A percentile compares a stretch with the other conserved stretches of the same genome.
These are phyloP conservation scores for Pulveroboletus sp. DNA, from an alignment of 768 basidiomycete species.

Conservation along the genomic window DNA sequence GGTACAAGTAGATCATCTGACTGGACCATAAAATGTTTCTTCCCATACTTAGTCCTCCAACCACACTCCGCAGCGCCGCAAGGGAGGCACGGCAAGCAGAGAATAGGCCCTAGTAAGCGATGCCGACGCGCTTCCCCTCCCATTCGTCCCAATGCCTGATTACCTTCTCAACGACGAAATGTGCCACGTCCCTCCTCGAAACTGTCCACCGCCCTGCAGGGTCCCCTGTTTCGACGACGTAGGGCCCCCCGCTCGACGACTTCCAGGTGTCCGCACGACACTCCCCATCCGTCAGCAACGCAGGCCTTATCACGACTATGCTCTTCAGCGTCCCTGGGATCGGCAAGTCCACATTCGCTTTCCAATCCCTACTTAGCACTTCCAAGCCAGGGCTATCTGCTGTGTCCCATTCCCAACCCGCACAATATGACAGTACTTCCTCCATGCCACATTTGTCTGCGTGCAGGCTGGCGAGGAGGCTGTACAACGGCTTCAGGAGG, in stretches of 20 bases:
- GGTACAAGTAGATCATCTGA: too few species aligned
- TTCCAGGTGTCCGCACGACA: conserved; percentile 29
- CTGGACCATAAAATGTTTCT: too few species aligned
- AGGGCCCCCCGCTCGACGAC: conserved; percentile 22
- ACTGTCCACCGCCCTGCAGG: conserved; percentile 43
- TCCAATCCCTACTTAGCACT: conserved; percentile 46
- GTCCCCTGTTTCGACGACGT: conserved; percentile 42
- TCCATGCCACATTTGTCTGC: conserved; percentile 61
- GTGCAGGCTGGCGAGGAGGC: conserved; percentile 42
- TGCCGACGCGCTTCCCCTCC: conserved; percentile 44
- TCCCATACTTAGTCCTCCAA: too few species aligned
- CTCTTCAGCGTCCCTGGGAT: conserved; percentile 39
- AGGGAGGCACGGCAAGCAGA: not conserved
- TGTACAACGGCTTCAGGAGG: conserved; percentile 46
- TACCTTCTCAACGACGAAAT: conserved; percentile 53
- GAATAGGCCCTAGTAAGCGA: conserved; percentile 40
- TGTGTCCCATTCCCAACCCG: conserved; percentile 49
- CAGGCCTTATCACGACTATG: conserved; percentile 49
- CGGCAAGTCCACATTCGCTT: conserved; percentile 32
- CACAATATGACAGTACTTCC: conserved; percentile 41
- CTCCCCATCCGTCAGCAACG: conserved; percentile 54
- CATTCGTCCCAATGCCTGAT: conserved; percentile 48
- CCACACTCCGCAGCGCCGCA: too few species aligned
- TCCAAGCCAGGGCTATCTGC: conserved; percentile 38
- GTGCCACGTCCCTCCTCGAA: conserved; percentile 59